Base-by-base conservation (phyloP, 2,329 filamentous ascomycete genomes). In the Penicillium sp. region DNA sequence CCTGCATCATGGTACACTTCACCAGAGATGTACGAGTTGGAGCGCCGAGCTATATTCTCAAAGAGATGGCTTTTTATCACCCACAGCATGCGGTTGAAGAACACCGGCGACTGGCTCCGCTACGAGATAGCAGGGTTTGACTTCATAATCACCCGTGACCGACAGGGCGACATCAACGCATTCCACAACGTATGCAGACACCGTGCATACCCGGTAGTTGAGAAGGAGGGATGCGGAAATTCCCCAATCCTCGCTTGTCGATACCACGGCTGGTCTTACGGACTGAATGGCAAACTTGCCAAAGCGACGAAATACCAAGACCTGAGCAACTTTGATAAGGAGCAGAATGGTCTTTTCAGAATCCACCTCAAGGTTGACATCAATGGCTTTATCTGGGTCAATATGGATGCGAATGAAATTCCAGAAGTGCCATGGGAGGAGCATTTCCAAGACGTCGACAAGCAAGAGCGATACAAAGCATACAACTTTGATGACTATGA, bases 181-280 rank as follows among this genome's bases (percentile, higher is more conserved):
- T 65, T 65, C 48, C 62, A 65, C 53, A 64, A 65, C 36, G 60
- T 65, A 5, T 65, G 62, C 51, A 48, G 61, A 44, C 62, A 64
- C 26, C 62, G 62, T 8, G 61, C 62, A 7, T 65, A 65, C 19
- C 62, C 62, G 4, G 62, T 65, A 1, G 58, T 65, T 19, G 62
- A 65, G 43, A 61, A 62, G 26, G 56, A 65, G 28, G 60, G 56
- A 10, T 60, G 53, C 5, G 62, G 62, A 26, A 62, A 65, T 37
- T 44, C 56, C n/a, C 60, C 62, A 28, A 65, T 64, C 9, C 37
- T 65, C 22, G 48, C 62, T 6, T 65, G 62, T 26, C 58, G 61
- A 5, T 65, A 64, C 30, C 61, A 65, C 17, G 63, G 63, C 35
- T 64, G 61, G 61, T 65, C 63, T 7, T 65, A 65, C 17, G 63